phyloP scores from a whole-genome alignment of 768 basidiomycete genomes.

The Lentinula raphanica region DNA sequence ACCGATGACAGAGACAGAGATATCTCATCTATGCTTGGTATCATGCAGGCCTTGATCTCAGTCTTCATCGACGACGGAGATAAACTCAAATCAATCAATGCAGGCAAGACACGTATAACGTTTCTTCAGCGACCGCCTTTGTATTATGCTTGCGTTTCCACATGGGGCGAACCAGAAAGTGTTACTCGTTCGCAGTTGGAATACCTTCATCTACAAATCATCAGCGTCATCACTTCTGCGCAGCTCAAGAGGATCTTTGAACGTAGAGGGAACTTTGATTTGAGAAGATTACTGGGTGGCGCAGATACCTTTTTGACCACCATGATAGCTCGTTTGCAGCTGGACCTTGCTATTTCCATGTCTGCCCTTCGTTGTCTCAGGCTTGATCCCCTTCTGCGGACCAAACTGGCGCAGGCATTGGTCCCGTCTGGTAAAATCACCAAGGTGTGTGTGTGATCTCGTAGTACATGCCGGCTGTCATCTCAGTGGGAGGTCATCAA shows the following conservation, averaged over 20 bases:
- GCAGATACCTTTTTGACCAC: slow-evolving; percentile 78
- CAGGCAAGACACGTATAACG: slow-evolving; percentile 76
- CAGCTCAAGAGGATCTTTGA: slow-evolving; percentile 87
- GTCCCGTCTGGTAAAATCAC: slow-evolving; percentile 78
- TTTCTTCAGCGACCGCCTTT: slow-evolving; percentile 84
- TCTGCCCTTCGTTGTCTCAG: slow-evolving; percentile 79
- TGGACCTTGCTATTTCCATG: slow-evolving; percentile 76
- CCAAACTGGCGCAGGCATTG: slow-evolving; percentile 74
- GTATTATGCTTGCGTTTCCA: slow-evolving; percentile 87
- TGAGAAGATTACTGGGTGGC: slow-evolving; percentile 71
- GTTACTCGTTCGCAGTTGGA: slow-evolving; percentile 91
- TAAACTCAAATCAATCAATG: slow-evolving; percentile 77
- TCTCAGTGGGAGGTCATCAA: neutral
- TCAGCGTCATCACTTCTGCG: slow-evolving; percentile 82
- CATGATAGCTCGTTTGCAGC: slow-evolving; percentile 63
- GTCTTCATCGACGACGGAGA: slow-evolving; percentile 93
- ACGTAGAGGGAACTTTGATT: slow-evolving; percentile 86
- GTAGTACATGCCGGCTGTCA: neutral
- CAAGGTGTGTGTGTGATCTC: slow-evolving; percentile 27
- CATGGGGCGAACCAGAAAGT: slow-evolving; percentile 95
- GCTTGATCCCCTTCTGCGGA: slow-evolving; percentile 63
- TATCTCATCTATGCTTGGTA: slow-evolving; percentile 76
- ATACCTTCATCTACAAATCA: slow-evolving; percentile 89
- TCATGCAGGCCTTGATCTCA: slow-evolving; percentile 93
- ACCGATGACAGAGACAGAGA: slow-evolving; percentile 61